Evolutionary conservation across 2,329 filamentous ascomycete genomes (phyloP).

Genomic region (Byssothecium circinans): DNA sequence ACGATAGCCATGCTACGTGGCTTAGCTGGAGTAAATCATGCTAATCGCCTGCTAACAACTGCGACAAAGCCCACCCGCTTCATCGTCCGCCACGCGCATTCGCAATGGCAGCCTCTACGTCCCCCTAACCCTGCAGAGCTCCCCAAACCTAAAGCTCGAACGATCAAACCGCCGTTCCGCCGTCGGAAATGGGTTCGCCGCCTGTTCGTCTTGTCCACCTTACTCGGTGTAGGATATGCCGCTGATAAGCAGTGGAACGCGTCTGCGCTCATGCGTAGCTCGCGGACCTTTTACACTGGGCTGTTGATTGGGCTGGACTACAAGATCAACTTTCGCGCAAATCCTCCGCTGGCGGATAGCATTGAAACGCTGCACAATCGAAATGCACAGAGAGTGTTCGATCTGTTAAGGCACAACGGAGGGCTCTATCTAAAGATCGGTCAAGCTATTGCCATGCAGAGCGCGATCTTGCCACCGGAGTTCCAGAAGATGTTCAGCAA

Average conservation of each 20-base stretch:
- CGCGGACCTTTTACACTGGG: slow-evolving; percentile 79
- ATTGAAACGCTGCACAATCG: slow-evolving; percentile 79
- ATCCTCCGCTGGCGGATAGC: slow-evolving; percentile 72
- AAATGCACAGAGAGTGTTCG: slow-evolving; percentile 79
- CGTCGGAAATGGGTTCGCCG: slow-evolving; percentile 77
- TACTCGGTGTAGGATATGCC: slow-evolving; percentile 65
- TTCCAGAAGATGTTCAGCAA: slow-evolving; percentile 94
- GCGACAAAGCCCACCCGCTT: slow-evolving; percentile 12
- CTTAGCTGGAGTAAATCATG: slow-evolving; percentile 36
- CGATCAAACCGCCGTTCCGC: slow-evolving; percentile 70
- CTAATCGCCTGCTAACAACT: slow-evolving; percentile 23
- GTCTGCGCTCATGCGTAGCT: slow-evolving; percentile 73
- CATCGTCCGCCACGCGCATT: slow-evolving; percentile 32
- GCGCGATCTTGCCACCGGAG: slow-evolving; percentile 86
- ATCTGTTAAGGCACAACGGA: slow-evolving; percentile 81
- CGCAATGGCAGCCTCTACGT: slow-evolving; percentile 47
- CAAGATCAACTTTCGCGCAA: slow-evolving; percentile 89
- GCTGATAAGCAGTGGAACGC: slow-evolving; percentile 77
- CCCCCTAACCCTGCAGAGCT: slow-evolving; percentile 80
- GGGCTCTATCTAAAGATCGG: slow-evolving; percentile 97
- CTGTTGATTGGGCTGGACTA: slow-evolving; percentile 86
- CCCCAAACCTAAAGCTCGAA: slow-evolving; percentile 53
- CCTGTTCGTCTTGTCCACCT: slow-evolving; percentile 62
- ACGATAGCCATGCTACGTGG: slow-evolving; percentile 44
- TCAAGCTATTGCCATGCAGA: slow-evolving; percentile 98